Base-by-base conservation (phyloP, 2,329 filamentous ascomycete species). In the Exutisphaerella laricina region DNA sequence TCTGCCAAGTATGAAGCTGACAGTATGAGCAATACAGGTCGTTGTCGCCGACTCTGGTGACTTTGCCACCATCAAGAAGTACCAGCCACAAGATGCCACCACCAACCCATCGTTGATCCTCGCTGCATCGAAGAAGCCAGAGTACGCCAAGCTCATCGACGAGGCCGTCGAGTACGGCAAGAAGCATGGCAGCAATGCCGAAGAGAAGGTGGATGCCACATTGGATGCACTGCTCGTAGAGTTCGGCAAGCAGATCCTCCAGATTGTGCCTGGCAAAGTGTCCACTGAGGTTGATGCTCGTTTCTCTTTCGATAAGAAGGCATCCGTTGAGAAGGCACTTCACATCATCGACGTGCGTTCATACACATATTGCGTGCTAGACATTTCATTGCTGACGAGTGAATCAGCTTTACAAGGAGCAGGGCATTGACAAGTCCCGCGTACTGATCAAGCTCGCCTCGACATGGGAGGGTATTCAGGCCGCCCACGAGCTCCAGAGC, bases 41-140 rank as follows among this genome's bases (percentile, higher is more conserved):
- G 92, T 97, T 66, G 92, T 97, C 70, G 90, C 85, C 70, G 92
- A 97, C 77, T 95, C 90, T 71, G 92, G 89, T 83, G 84, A 74
- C 65, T 70, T 71, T 57, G 68, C 73, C 81, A 89, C 89, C 70
- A 98, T 98, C 70, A 89, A 78, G 77, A 96, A 97, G 78, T 98
- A 98, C 83, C 94, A 95, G 82, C 92, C 92, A 56, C 89, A 98
- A 79, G 92, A 98, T 86, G 92, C 92, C 66, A 98, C 92, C 70
- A 98, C 92, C 76, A 98, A 98, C 82, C 92, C 92, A 48, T 97
- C 92, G 53, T 79, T 98, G 68, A 97, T 98, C 72, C 85, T 98
- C 67, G 90, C 89, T 58, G 92, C 92, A 54, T 89, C 92, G 67
- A 97, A 98, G 80, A 56, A 55, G 50, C 51, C 54, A 22, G 55